These are phyloP conservation scores for Dendrobium nobile DNA, from an alignment of 106 monocot genomes.

Conservation along the genomic window DNA sequence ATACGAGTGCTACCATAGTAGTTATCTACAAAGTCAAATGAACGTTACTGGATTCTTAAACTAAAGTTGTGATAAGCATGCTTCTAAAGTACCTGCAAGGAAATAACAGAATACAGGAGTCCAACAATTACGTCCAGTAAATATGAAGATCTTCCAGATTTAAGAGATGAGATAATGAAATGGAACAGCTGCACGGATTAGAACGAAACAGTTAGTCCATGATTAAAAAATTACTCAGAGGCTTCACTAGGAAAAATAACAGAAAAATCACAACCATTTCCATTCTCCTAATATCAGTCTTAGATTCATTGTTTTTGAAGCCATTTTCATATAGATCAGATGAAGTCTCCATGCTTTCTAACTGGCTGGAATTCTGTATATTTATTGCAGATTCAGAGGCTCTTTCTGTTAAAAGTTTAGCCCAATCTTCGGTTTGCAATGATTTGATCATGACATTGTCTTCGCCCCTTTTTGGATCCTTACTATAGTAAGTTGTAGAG, in stretches of 20 bases:
- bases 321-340: conserved; percentile 41
- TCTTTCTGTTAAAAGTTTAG: conserved; percentile 35
- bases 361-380: conserved; percentile 65
- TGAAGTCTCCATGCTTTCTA: conserved; percentile 26
- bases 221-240: conserved; percentile 3
- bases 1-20: not conserved
- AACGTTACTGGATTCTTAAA: not conserved
- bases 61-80: not conserved
- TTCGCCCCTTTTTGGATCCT: conserved; percentile 4
- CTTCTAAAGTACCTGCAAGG: conserved; percentile 60
- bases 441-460: conserved; percentile 22
- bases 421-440: conserved; percentile 43
- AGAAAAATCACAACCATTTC: conserved; percentile 58
- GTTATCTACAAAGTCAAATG: not conserved
- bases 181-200: conserved; percentile 66
- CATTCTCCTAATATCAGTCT: conserved; percentile 66
- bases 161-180: conserved; percentile 78
- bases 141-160: conserved; percentile 88
- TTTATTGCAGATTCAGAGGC: conserved; percentile 52
- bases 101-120: conserved; percentile 72
- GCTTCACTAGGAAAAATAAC: conserved; percentile 6
- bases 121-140: conserved; percentile 77
- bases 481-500: conserved; percentile 19
- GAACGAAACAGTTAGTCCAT: not conserved
- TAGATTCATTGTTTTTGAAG: conserved; percentile 23